Evolutionary conservation across 148 eudicot species (phyloP), one percentile per base, ranked within the genome.

Genomic region (Vaccinium corymbosum): DNA sequence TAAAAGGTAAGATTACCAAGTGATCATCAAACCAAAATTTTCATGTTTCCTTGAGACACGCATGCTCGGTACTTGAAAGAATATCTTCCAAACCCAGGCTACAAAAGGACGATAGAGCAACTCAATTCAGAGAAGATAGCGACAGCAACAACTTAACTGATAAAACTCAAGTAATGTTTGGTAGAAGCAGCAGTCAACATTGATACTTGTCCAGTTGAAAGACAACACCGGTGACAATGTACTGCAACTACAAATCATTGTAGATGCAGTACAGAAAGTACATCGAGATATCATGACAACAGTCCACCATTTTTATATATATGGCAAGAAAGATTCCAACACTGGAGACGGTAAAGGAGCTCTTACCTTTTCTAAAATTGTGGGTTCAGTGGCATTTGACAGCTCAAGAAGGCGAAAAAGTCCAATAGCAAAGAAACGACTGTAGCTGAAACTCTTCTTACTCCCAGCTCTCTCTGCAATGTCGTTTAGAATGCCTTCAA

Each of bases 381-480:
- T 90, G 84, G 99, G 98, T 80, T 97, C 99, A 62, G 94, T 92
- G 55, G 93, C 93, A 89, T 90, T 95, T 81, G 99, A 89, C 85
- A 97, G 88, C 89, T 97, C 99, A 83, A 94, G 95, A 86, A 97
- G 87, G 83, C 98, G 98, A 84, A 97, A 97, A 81, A 97, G 90
- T 84, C 99, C 99, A 87, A 93, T 88, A 9, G 98, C 98, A 89
- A 97, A 97, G 89, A 97, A 97, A 50, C 99, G 92, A 71, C 98
- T 95, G 91, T 97, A 97, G 90, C 97, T 93, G 87, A 97, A 97
- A 86, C 87, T 89, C 70, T 81, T 91, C 64, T 86, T 86, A 85
- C 87, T 71, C 81, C 86, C 88, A 76, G 99, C 99, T 91, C 97
- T 93, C 85, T 86, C 91, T 57, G 99, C 88, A 90, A 93, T 97